These are phyloP conservation scores for Micractinium conductrix DNA, from an alignment of 139 green algal species.

Conservation along the genomic window DNA sequence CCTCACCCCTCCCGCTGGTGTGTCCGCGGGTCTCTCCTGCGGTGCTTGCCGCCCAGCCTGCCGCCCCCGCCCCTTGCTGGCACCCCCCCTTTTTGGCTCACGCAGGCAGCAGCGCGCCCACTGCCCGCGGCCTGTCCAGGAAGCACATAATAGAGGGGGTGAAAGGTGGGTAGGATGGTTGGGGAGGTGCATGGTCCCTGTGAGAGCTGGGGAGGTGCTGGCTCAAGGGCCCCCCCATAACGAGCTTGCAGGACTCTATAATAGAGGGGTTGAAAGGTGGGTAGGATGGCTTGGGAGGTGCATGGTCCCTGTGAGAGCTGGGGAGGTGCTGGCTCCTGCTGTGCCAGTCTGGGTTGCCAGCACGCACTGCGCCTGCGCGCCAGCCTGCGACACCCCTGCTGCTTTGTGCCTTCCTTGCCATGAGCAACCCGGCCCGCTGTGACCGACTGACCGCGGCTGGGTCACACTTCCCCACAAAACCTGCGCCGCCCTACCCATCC, in stretches of 20 bases:
- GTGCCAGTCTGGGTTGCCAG: too few species aligned
- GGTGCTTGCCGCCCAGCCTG: not conserved
- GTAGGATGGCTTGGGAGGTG: not conserved
- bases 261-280: not conserved
- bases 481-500: not conserved
- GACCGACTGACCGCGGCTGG: too few species aligned
- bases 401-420: too few species aligned
- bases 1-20: too few species aligned
- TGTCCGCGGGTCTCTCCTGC: not conserved
- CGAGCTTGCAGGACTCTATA: not conserved
- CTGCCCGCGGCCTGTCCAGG: conserved; percentile 76
- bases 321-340: too few species aligned
- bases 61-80: not conserved
- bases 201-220: too few species aligned
- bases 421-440: too few species aligned
- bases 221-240: not conserved
- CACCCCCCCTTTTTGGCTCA: not conserved
- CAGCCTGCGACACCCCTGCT: too few species aligned
- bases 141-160: conserved; percentile 92
- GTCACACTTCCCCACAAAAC: too few species aligned
- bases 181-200: too few species aligned
- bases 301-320: too few species aligned
- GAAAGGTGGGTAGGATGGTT: conserved; percentile 44
- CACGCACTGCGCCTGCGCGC: too few species aligned
- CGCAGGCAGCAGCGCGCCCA: conserved; percentile 56